Evolutionary conservation across 148 eudicot species (phyloP).

Genomic region (Simmondsia chinensis): DNA sequence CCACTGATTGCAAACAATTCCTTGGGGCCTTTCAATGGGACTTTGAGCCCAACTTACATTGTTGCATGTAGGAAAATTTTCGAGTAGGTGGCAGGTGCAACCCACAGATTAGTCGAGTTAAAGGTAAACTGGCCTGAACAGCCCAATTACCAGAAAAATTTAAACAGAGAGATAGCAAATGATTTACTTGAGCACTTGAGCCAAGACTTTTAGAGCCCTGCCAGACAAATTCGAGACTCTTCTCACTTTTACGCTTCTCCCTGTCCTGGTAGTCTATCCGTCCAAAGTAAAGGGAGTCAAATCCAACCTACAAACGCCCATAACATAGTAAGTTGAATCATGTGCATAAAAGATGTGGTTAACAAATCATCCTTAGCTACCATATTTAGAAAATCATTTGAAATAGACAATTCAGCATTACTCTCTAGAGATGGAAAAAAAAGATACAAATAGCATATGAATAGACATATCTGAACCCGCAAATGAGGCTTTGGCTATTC

Average conservation of each 20-base stretch:
- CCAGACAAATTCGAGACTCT: constrained; percentile 91
- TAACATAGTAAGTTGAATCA: constrained; percentile 1
- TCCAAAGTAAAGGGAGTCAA: constrained; percentile 85
- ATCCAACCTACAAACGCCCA: constrained; percentile 68
- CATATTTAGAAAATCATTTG: too few species aligned
- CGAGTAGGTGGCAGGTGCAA: too few species aligned
- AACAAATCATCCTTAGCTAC: too few species aligned
- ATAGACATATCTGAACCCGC: too few species aligned
- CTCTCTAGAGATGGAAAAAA: not conserved
- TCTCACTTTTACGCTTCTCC: constrained; percentile 68
- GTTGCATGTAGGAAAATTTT: too few species aligned
- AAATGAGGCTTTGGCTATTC: too few species aligned
- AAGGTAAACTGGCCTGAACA: too few species aligned
- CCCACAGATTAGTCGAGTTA: too few species aligned
- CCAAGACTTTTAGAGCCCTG: constrained; percentile 82
- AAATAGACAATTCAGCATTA: constrained; percentile 1
- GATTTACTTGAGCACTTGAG: constrained; percentile 63
- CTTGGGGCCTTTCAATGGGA: too few species aligned
- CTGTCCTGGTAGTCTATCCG: constrained; percentile 97
- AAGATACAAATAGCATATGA: not conserved
- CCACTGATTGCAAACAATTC: too few species aligned
- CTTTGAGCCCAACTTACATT: too few species aligned
- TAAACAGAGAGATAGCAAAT: not conserved
- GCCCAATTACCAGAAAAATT: not conserved
- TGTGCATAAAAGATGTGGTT: too few species aligned